These are phyloP conservation scores for Aureobasidium sp. DNA, from an alignment of 2,329 filamentous ascomycete species.

Conservation along the genomic window DNA sequence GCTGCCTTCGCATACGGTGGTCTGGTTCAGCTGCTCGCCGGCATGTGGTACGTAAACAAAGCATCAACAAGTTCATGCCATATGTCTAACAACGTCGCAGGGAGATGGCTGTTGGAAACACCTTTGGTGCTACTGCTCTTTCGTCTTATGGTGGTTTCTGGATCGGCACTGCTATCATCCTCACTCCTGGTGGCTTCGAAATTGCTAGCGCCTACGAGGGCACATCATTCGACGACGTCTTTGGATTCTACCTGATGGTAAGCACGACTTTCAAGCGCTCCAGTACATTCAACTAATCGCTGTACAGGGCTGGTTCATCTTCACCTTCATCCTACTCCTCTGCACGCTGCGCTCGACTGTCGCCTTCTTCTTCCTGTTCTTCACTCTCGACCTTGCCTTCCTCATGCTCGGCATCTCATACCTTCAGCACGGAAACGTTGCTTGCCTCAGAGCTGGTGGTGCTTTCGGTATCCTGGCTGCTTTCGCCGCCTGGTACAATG, in stretches of 20 bases:
- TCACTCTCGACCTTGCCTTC: slow-evolving; percentile 53
- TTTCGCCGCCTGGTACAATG: slow-evolving; percentile 50
- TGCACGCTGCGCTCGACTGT: slow-evolving; percentile 51
- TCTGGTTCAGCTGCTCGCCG: slow-evolving; percentile 45
- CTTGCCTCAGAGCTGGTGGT: slow-evolving; percentile 46
- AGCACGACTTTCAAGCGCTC: slow-evolving; percentile 11
- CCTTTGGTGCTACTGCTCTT: slow-evolving; percentile 55
- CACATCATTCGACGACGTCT: slow-evolving; percentile 43
- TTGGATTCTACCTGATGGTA: slow-evolving; percentile 53
- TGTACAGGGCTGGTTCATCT: slow-evolving; percentile 48
- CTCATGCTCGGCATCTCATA: slow-evolving; percentile 50
- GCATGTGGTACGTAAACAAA: slow-evolving; percentile 45
- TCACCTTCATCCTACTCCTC: slow-evolving; percentile 50
- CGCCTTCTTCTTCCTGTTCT: slow-evolving; percentile 52
- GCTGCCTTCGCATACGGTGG: slow-evolving; percentile 45
- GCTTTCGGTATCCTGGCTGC: slow-evolving; percentile 47
- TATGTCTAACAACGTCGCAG: slow-evolving; percentile 23
- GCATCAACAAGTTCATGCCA: not conserved
- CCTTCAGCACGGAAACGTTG: slow-evolving; percentile 37
- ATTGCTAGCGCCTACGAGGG: slow-evolving; percentile 41
- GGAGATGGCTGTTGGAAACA: slow-evolving; percentile 55
- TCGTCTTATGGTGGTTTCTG: slow-evolving; percentile 57
- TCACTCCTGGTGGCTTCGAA: slow-evolving; percentile 46
- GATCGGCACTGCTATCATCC: slow-evolving; percentile 54
- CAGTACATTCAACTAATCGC: slow-evolving; percentile 1